These are phyloP conservation scores for Aspergillus hancockii DNA, from an alignment of 495 filamentous ascomycete species.

Conservation along the genomic window DNA sequence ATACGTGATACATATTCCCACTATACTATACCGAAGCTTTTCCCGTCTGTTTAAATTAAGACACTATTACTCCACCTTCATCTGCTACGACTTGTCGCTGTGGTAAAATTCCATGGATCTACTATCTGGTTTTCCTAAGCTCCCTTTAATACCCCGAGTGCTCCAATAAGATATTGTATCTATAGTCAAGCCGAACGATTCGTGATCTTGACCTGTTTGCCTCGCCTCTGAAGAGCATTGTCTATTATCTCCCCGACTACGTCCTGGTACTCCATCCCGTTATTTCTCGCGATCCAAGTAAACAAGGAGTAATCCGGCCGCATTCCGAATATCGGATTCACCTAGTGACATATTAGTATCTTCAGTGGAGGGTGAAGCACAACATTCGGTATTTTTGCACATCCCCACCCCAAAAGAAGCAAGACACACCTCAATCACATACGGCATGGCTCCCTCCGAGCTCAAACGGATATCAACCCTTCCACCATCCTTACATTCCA, in stretches of 20 bases:
- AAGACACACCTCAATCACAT: conserved; percentile 15
- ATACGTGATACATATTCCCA: too few relatives aligned
- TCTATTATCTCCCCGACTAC: conserved; percentile 2
- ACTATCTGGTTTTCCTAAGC: too few relatives aligned
- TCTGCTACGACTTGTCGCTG: too few relatives aligned
- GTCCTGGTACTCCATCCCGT: conserved; percentile 8
- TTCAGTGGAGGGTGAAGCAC: not conserved
- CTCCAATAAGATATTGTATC: too few relatives aligned
- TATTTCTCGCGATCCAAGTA: conserved; percentile 5
- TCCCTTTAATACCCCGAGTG: too few relatives aligned
- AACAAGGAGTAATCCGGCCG: conserved; percentile 4
- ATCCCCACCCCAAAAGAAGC: not conserved
- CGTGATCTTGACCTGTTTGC: not conserved
- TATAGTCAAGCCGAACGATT: not conserved
- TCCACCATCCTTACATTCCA: conserved; percentile 14
- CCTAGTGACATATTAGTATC: not conserved
- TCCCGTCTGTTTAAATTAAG: too few relatives aligned
- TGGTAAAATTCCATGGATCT: too few relatives aligned
- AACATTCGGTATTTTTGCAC: not conserved
- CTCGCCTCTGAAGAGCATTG: conserved; percentile 3
- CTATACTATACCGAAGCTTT: too few relatives aligned
- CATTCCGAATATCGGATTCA: conserved; percentile 2
- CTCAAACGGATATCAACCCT: conserved; percentile 13
- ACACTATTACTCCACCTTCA: too few relatives aligned
- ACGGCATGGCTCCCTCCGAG: not conserved